Evolutionary conservation across 306 rosid species (phyloP).

Genomic region (Dryas drummondii): DNA sequence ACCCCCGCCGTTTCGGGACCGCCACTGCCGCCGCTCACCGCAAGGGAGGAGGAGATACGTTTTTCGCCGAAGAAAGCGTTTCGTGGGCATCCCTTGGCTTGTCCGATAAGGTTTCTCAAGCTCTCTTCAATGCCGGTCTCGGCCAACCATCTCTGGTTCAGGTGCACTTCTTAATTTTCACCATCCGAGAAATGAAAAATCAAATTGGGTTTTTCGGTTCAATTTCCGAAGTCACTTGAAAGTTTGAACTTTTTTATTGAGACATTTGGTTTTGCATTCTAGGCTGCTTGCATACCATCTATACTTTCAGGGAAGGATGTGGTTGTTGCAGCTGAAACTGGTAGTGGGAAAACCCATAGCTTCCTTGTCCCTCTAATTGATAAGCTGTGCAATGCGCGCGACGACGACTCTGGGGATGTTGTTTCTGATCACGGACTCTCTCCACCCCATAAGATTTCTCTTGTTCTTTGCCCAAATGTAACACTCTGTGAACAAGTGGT

Average conservation of each 20-base stretch:
- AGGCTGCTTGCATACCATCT: constrained; percentile 88
- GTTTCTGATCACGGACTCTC: constrained; percentile 38
- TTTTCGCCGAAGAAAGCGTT: constrained; percentile 70
- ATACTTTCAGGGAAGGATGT: constrained; percentile 79
- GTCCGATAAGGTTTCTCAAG: constrained; percentile 70
- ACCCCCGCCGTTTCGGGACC: constrained; percentile 35
- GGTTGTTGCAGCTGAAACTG: constrained; percentile 94
- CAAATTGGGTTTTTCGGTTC: neutral
- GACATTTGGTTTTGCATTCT: constrained; percentile 29
- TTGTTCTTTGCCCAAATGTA: constrained; percentile 90
- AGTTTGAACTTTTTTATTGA: neutral
- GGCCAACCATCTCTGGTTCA: constrained; percentile 78
- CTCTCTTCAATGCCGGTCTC: constrained; percentile 65
- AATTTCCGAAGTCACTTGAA: neutral
- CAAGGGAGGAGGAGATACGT: constrained; percentile 57
- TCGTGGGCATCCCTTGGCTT: constrained; percentile 76
- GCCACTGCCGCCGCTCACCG: constrained; percentile 26
- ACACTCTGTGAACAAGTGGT: constrained; percentile 87
- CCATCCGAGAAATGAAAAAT: neutral
- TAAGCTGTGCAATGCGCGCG: constrained; percentile 38
- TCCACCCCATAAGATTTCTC: constrained; percentile 39
- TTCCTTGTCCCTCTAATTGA: constrained; percentile 77
- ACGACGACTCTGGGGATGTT: constrained; percentile 35
- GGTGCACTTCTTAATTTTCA: constrained; percentile 36
- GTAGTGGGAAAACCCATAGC: constrained; percentile 91